A percentile compares a stretch with the other conserved stretches of the same genome.
Evolutionary conservation across 306 rosid species (phyloP).

Genomic region (Medicago truncatula): DNA sequence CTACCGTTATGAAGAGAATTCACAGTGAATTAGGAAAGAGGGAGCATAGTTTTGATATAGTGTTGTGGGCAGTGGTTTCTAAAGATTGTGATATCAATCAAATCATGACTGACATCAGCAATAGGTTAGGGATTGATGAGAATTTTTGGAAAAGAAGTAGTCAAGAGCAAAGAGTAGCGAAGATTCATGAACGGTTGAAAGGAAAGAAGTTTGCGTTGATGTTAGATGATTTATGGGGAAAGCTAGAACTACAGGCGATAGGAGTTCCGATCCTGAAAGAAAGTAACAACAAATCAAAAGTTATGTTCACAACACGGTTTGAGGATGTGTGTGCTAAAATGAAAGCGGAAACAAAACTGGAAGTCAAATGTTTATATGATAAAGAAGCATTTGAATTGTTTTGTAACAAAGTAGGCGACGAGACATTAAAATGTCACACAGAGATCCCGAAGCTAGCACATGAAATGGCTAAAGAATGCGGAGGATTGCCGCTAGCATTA

Average conservation of each 20-base stretch:
- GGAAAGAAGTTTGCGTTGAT: slow-evolving; percentile 14
- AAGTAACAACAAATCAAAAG: slow-evolving; percentile 6
- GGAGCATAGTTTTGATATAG: too few relatives aligned
- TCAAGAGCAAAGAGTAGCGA: background rate
- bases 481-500: slow-evolving; percentile 42
- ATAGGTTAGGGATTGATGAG: slow-evolving; percentile 3
- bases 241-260: slow-evolving; percentile 18
- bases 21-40: too few relatives aligned
- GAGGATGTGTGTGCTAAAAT: slow-evolving; percentile 42
- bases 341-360: slow-evolving; percentile 14
- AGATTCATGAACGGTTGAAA: background rate
- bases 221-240: slow-evolving; percentile 49
- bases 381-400: slow-evolving; percentile 40
- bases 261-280: slow-evolving; percentile 28
- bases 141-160: background rate
- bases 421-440: background rate
- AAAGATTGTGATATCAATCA: too few relatives aligned
- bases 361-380: background rate
- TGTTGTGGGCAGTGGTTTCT: too few relatives aligned
- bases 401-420: slow-evolving; percentile 23
- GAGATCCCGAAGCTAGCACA: slow-evolving; percentile 5
- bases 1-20: too few relatives aligned
- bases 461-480: background rate
- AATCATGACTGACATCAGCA: too few relatives aligned
- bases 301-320: slow-evolving; percentile 39